Evolutionary conservation across 371 early-diverging fungal genomes (phyloP).

Genomic region (Phascolomyces articulosus): DNA sequence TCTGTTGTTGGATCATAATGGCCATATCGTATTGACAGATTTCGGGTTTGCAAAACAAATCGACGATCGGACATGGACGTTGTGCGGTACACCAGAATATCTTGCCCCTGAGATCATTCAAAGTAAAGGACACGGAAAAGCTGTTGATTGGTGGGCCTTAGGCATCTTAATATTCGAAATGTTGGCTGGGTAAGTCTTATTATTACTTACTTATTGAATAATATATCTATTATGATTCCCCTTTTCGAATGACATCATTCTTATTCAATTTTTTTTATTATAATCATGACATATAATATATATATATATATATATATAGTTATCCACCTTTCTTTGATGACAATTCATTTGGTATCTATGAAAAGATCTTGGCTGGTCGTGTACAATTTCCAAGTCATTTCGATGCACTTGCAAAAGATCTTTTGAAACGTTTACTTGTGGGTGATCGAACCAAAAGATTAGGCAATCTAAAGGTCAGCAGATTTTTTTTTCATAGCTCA

Average conservation of each 20-base stretch:
- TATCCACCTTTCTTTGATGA: conserved; percentile 98
- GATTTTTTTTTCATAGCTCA: not conserved
- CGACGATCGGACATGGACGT: conserved; percentile 81
- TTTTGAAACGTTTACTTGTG: conserved; percentile 75
- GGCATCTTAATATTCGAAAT: conserved; percentile 98
- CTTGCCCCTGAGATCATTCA: conserved; percentile 98
- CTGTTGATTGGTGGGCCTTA: conserved; percentile 99
- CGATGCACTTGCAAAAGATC: conserved; percentile 74
- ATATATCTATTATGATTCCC: too few species aligned
- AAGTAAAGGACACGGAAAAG: conserved; percentile 95
- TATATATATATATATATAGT: too few species aligned
- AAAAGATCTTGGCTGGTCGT: conserved; percentile 77
- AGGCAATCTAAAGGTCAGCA: conserved; percentile 55
- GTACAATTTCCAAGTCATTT: conserved; percentile 78
- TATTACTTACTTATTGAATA: too few species aligned
- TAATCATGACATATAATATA: too few species aligned
- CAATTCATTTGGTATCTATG: conserved; percentile 87
- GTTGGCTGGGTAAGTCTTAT: conserved; percentile 78
- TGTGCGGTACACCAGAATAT: conserved; percentile 99
- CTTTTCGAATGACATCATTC: too few species aligned
- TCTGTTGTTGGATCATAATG: conserved; percentile 84
- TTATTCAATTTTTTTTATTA: too few species aligned
- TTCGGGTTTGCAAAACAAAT: conserved; percentile 98
- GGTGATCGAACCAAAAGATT: conserved; percentile 77
- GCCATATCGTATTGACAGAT: conserved; percentile 98